Evolutionary conservation across 345 rosid genomes (phyloP).

Genomic region (Aegle marmelos): DNA sequence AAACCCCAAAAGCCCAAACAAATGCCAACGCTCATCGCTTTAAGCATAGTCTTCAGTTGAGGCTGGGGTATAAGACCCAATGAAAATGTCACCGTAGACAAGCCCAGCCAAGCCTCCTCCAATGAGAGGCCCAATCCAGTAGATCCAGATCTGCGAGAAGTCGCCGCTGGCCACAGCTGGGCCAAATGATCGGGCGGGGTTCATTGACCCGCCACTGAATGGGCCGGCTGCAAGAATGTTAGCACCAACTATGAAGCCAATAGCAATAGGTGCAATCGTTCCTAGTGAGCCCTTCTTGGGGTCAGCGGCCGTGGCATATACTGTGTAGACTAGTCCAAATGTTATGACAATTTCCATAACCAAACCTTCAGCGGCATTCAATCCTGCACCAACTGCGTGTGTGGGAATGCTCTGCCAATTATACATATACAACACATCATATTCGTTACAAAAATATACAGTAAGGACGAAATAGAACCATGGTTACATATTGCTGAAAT

Average conservation of each 20-base stretch:
- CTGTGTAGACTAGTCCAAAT: constrained; percentile 78
- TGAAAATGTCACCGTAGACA: constrained; percentile 69
- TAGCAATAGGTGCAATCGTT: constrained; percentile 74
- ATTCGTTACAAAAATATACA: background rate
- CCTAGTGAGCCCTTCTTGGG: constrained; percentile 80
- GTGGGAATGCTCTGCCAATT: constrained; percentile 67
- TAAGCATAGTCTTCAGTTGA: constrained; percentile 36
- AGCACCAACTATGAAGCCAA: constrained; percentile 91
- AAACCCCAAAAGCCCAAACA: background rate
- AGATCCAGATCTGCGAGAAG: constrained; percentile 67
- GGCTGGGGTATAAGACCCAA: constrained; percentile 50
- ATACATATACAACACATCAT: background rate
- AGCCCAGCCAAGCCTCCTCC: constrained; percentile 90
- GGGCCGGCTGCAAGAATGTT: constrained; percentile 93
- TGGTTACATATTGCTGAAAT: background rate
- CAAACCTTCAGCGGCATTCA: constrained; percentile 52
- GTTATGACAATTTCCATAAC: constrained; percentile 80
- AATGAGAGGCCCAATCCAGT: constrained; percentile 76
- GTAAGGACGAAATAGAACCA: too few relatives aligned
- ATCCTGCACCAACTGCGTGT: constrained; percentile 67
- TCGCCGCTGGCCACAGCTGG: constrained; percentile 82
- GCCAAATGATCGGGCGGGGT: constrained; percentile 90
- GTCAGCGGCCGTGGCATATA: constrained; percentile 83
- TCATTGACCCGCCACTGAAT: constrained; percentile 93
- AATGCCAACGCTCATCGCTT: background rate